Percentiles rank a stretch among this genome's conserved stretches.
phyloP scores from a whole-genome alignment of 306 rosid species.

The Castanospermum australe region DNA sequence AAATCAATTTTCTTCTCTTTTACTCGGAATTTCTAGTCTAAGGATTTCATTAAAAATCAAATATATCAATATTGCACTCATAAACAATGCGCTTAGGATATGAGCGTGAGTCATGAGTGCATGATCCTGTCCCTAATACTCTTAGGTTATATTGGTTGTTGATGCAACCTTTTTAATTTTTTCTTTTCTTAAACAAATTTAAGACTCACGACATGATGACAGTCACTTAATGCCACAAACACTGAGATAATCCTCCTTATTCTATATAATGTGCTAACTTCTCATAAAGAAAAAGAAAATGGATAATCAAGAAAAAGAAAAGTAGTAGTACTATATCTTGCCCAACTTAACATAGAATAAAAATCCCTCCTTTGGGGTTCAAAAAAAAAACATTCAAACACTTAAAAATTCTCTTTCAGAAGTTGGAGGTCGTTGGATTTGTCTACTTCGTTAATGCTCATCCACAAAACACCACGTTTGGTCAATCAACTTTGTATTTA shows the following conservation, averaged over 20 bases:
- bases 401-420: neutral
- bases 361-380: conserved; percentile 20
- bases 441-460: conserved; percentile 37
- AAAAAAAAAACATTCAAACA: conserved; percentile 26
- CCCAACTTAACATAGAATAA: conserved; percentile 24
- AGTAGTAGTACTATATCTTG: neutral
- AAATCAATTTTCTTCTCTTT: neutral
- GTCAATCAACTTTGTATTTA: conserved; percentile 29
- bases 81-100: neutral
- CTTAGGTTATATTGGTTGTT: too few species aligned
- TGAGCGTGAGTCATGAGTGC: neutral
- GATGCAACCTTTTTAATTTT: neutral
- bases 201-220: neutral
- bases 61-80: neutral
- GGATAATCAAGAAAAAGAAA: neutral
- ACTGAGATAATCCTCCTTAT: neutral
- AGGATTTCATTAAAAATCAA: neutral
- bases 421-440: conserved; percentile 39
- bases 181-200: neutral
- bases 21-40: neutral
- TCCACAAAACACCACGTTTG: conserved; percentile 40
- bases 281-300: neutral
- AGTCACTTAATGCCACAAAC: conserved; percentile 8
- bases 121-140: too few species aligned
- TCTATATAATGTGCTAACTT: neutral